These are phyloP conservation scores for Cladosporium sp. DNA, from an alignment of 2,329 filamentous ascomycete genomes.

Conservation along the genomic window DNA sequence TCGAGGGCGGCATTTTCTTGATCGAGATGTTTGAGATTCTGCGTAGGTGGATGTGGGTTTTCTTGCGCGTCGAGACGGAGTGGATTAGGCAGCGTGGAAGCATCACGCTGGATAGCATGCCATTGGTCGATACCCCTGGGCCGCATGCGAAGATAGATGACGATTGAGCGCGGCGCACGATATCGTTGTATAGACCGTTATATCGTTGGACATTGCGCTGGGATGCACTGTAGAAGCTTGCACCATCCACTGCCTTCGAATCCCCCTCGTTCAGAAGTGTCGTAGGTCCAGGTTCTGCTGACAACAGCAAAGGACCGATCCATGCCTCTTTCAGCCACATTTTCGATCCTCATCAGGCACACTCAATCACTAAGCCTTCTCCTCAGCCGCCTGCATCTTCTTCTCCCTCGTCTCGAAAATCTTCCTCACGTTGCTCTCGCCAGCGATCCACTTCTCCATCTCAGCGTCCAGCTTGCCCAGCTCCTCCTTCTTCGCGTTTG, in stretches of 20 bases:
- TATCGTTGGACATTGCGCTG: too few relatives aligned
- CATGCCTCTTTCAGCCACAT: background rate
- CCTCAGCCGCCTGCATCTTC: conserved; percentile 16
- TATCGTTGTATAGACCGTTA: background rate
- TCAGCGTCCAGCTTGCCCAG: conserved; percentile 86
- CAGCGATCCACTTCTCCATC: conserved; percentile 55
- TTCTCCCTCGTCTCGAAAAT: conserved; percentile 27
- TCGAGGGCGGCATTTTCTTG: conserved; percentile 83
- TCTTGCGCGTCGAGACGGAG: conserved; percentile 91
- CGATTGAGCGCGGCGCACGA: background rate
- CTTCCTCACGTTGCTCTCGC: conserved; percentile 24
- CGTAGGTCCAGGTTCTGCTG: too few relatives aligned
- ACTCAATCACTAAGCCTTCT: conserved; percentile 1
- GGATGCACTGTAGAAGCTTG: too few relatives aligned
- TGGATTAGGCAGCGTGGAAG: conserved; percentile 46
- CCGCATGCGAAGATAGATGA: conserved; percentile 17
- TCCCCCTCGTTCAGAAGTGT: too few relatives aligned
- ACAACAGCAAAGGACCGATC: too few relatives aligned
- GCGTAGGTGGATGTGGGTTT: conserved; percentile 93
- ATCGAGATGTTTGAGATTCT: conserved; percentile 84
- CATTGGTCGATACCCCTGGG: conserved; percentile 7
- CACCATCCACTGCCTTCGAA: too few relatives aligned
- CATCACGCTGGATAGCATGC: conserved; percentile 10
- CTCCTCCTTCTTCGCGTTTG: conserved; percentile 91
- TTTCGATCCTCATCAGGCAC: conserved; percentile 6